Percentiles rank a stretch among this genome's conserved stretches.
Evolutionary conservation across 768 basidiomycete species (phyloP).

Genomic region (Tulasnella calospora): DNA sequence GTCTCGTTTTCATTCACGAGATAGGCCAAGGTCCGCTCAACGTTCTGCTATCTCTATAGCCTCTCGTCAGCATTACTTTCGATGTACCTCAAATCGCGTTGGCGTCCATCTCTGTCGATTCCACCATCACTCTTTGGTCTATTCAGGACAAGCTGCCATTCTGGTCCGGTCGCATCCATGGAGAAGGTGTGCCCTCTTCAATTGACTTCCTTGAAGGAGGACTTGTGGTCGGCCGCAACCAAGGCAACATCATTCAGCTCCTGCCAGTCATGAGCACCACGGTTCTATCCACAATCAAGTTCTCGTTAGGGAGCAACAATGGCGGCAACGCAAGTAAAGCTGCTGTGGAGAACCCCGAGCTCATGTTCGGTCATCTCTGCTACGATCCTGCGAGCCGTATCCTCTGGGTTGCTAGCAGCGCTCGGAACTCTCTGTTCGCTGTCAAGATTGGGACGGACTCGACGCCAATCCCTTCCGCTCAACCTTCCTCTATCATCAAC

Average conservation of each 20-base stretch:
- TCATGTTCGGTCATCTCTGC: slow-evolving; percentile 80
- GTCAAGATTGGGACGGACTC: slow-evolving; percentile 48
- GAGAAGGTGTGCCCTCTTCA: slow-evolving; percentile 77
- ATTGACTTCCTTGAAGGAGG: slow-evolving; percentile 81
- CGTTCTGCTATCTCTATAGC: slow-evolving; percentile 41
- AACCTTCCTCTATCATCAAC: slow-evolving; percentile 17
- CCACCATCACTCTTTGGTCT: slow-evolving; percentile 76
- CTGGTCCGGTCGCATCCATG: slow-evolving; percentile 68
- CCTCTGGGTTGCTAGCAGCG: slow-evolving; percentile 81
- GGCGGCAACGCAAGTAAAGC: slow-evolving; percentile 24
- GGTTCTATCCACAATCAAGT: slow-evolving; percentile 73
- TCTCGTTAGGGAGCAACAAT: slow-evolving; percentile 48
- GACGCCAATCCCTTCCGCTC: slow-evolving; percentile 46
- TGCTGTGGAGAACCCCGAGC: slow-evolving; percentile 59
- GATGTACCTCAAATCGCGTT: slow-evolving; percentile 71
- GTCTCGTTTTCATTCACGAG: slow-evolving; percentile 33
- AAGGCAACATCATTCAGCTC: slow-evolving; percentile 79
- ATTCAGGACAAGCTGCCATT: slow-evolving; percentile 71
- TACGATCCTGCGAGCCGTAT: slow-evolving; percentile 83
- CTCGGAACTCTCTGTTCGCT: slow-evolving; percentile 77
- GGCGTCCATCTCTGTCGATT: slow-evolving; percentile 77
- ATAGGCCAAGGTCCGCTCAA: neutral
- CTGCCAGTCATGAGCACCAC: slow-evolving; percentile 68
- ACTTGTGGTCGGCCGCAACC: slow-evolving; percentile 77
- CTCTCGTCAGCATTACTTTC: slow-evolving; percentile 79